Conservation (phyloP, 2,329 filamentous ascomycete species). For the Alternaria dauci region DNA sequence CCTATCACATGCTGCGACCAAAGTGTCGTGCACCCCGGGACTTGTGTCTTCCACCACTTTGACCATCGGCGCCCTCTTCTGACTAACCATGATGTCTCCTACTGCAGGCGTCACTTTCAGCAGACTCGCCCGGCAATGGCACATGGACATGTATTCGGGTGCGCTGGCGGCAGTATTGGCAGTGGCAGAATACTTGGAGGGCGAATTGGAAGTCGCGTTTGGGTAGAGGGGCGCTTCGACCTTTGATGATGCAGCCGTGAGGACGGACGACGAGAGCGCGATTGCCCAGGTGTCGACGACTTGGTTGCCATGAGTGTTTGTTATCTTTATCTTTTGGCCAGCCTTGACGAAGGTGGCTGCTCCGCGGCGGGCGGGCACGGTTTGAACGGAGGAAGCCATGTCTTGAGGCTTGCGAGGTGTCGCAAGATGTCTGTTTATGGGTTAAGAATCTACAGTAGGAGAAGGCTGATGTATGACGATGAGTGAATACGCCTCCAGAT, state of each 20-base stretch:
- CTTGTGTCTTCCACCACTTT: slow-evolving; percentile 47
- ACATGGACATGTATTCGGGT: slow-evolving; percentile 49
- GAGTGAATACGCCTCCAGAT: not conserved
- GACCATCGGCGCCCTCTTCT: slow-evolving; percentile 46
- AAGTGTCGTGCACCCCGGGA: slow-evolving; percentile 46
- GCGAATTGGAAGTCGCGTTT: slow-evolving; percentile 33
- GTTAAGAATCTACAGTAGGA: not conserved
- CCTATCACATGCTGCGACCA: slow-evolving; percentile 49
- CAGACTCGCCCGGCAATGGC: slow-evolving; percentile 43
- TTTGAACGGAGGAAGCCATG: slow-evolving; percentile 27
- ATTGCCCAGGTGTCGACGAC: slow-evolving; percentile 62
- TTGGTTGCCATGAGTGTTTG: slow-evolving; percentile 60
- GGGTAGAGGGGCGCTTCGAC: slow-evolving; percentile 42
- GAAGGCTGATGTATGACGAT: not conserved
- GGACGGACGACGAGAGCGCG: slow-evolving; percentile 39
- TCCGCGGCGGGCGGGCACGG: slow-evolving; percentile 52
- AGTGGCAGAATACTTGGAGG: slow-evolving; percentile 30
- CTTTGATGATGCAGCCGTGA: slow-evolving; percentile 32
- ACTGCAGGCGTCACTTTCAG: slow-evolving; percentile 41
- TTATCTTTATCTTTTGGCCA: slow-evolving; percentile 56
- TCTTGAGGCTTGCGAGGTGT: not conserved
- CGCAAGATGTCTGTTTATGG: not conserved
- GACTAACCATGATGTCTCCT: slow-evolving; percentile 43
- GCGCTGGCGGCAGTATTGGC: slow-evolving; percentile 39
- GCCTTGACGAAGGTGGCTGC: slow-evolving; percentile 50